Evolutionary conservation across 1,284 basidiomycete genomes (phyloP), one percentile per base, ranked within the genome.

Genomic region (Sporisorium reilianum): DNA sequence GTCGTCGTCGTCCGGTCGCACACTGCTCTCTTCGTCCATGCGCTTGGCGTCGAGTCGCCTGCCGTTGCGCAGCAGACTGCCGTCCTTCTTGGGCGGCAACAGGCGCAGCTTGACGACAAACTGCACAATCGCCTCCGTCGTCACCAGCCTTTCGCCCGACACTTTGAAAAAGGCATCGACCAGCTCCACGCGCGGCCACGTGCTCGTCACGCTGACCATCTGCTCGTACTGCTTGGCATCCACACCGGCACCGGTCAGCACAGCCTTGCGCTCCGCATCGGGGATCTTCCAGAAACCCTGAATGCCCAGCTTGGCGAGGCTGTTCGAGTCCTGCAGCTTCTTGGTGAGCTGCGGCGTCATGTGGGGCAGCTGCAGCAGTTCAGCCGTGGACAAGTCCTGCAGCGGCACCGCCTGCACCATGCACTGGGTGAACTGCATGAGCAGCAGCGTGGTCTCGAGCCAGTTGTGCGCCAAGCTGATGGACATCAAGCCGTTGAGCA

Each of bases 401-500:
- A 81, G 38, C 2, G 83, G 88, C 16, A 96, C 86, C 0, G 94
- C 96, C 86, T 99, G 97, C 0, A 91, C 89, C 48, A 99, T 87
- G 84, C 91, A 90, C 16, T 93, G 90, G 69, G 95, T 92, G 20
- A 99, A 87, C 51, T 91, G 90, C 89, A 96, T 92, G 70, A 92
- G 88, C 30, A 89, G 87, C 32, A 94, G 87, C 0, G 93, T 91
- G 1, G 94, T 91, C 12, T 89, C 84, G n/a, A 98, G 89, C 95
- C 95, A 99, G 84, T 91, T 95, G 80, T 95, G 93, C 0, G 95
- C 89, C 23, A 93, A 88, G 0, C 91, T 88, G 79, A 98, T 93
- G 77, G 91, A 92, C 64, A 95, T 88, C 50, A 98, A 87, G 0
- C 93, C 93, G 58, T 89, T 92, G 34, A 97, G 88, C 5, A 97